phyloP scores from a whole-genome alignment of 768 basidiomycete species.

The Psilocybe cyanescens region DNA sequence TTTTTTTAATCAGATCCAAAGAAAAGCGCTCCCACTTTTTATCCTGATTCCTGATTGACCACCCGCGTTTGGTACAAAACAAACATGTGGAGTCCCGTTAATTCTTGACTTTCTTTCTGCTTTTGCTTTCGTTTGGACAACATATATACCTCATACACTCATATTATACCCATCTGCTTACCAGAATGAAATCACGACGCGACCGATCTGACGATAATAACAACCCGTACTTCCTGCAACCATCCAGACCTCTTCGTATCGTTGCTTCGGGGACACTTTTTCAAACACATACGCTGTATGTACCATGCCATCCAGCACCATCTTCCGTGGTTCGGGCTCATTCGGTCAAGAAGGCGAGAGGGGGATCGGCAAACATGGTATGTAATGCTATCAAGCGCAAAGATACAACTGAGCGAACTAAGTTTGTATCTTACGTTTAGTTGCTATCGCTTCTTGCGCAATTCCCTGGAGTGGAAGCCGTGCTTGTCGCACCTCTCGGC shows the following conservation, averaged over 20 bases:
- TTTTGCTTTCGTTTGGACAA: conserved; percentile 3
- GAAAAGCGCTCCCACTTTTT: neutral
- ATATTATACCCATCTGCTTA: conserved; percentile 21
- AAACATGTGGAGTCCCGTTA: conserved; percentile 9
- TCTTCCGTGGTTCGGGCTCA: conserved; percentile 69
- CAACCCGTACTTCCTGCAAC: conserved; percentile 25
- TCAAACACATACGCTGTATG: conserved; percentile 68
- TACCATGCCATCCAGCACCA: conserved; percentile 63
- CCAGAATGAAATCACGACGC: conserved; percentile 50
- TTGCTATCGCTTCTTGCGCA: conserved; percentile 75
- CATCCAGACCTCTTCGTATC: conserved; percentile 60
- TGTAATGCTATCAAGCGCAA: conserved; percentile 7
- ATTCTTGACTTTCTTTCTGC: conserved; percentile 6
- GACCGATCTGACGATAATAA: conserved; percentile 39
- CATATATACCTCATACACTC: conserved; percentile 16
- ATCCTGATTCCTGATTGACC: neutral
- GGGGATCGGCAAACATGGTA: conserved; percentile 72
- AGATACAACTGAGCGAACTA: neutral
- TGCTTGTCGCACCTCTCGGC: conserved; percentile 75
- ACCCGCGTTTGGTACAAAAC: conserved; percentile 8
- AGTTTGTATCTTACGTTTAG: conserved; percentile 24
- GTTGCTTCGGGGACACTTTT: conserved; percentile 84
- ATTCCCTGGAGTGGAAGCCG: conserved; percentile 65
- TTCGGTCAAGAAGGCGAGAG: conserved; percentile 66
- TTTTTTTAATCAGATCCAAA: neutral